These are phyloP conservation scores for Sclerotinia spermophila DNA, from an alignment of 2,329 filamentous ascomycete genomes.

Conservation along the genomic window DNA sequence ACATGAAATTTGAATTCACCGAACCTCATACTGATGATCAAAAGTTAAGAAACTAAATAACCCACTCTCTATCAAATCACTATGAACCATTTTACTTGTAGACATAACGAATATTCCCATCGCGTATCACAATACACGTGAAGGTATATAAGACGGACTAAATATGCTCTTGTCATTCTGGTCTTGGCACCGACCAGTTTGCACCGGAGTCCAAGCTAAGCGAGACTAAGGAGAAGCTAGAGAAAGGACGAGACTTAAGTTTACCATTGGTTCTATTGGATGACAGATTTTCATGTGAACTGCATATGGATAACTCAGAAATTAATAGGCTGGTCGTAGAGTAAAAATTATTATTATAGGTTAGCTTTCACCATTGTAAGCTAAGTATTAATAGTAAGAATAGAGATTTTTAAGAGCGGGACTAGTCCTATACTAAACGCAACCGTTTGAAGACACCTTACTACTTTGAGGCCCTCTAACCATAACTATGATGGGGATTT, in stretches of 20 bases:
- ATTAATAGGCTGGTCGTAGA: not conserved
- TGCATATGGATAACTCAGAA: not conserved
- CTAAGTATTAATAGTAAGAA: not conserved
- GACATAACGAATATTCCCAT: too few relatives aligned
- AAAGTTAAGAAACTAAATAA: not conserved
- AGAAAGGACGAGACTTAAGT: not conserved
- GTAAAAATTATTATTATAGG: accelerated
- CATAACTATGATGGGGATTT: not conserved
- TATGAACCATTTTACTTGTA: not conserved
- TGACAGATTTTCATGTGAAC: not conserved
- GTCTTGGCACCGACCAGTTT: not conserved
- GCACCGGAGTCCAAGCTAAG: not conserved
- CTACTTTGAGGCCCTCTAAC: not conserved
- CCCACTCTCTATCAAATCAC: not conserved
- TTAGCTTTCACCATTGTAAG: not conserved
- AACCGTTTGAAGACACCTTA: not conserved
- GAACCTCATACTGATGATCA: not conserved
- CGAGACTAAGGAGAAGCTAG: not conserved
- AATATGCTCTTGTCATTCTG: not conserved
- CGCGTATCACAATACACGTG: not conserved
- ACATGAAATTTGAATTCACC: not conserved
- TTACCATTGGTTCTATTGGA: not conserved
- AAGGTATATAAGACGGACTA: not conserved
- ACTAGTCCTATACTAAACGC: not conserved
- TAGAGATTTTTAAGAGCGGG: not conserved